Evolutionary conservation across 495 filamentous ascomycete genomes (phyloP).

Genomic region (Trichoderma reesei): DNA sequence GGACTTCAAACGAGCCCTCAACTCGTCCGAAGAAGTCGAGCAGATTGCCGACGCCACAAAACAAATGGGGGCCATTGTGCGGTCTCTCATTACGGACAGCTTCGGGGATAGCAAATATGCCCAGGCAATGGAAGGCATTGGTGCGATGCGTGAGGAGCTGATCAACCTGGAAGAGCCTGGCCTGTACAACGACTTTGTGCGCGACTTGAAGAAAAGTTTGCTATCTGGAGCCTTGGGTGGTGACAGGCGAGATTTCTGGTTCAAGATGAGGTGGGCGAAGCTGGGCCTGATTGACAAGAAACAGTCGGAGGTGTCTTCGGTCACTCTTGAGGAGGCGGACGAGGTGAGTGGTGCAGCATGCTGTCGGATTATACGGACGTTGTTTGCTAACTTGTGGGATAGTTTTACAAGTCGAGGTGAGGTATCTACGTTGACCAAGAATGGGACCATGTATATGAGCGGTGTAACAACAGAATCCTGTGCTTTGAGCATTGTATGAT

Average conservation of each 20-base stretch:
- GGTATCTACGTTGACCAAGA: background rate
- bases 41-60: conserved; percentile 57
- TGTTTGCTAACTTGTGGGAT: conserved; percentile 6
- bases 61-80: conserved; percentile 66
- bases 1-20: conserved; percentile 78
- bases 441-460: background rate
- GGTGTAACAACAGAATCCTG: background rate
- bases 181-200: conserved; percentile 68
- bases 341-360: conserved; percentile 31
- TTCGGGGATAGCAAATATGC: conserved; percentile 68
- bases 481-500: background rate
- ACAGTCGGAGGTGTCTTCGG: conserved; percentile 49
- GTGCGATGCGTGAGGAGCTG: conserved; percentile 70
- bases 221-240: conserved; percentile 65
- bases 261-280: conserved; percentile 51
- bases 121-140: conserved; percentile 63
- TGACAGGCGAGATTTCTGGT: conserved; percentile 78
- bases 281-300: conserved; percentile 65
- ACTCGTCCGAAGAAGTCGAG: conserved; percentile 40
- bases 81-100: conserved; percentile 56
- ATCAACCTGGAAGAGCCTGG: conserved; percentile 64
- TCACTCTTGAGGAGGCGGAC: conserved; percentile 58
- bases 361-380: background rate
- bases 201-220: conserved; percentile 60
- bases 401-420: conserved; percentile 14